phyloP scores from a whole-genome alignment of 2,329 filamentous ascomycete species.

The Talaromyces amestolkiae region DNA sequence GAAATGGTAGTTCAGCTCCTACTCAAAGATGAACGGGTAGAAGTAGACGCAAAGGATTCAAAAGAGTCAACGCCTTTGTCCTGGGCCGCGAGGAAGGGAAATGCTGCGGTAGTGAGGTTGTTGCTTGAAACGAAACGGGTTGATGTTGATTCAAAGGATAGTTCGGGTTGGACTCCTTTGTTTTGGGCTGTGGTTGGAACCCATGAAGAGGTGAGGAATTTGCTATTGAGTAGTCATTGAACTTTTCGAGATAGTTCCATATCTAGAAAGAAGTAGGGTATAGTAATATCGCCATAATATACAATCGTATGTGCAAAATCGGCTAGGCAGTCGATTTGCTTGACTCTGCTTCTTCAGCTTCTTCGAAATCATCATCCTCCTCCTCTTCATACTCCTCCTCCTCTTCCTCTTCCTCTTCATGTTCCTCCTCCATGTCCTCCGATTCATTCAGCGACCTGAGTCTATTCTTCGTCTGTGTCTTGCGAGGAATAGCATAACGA shows the following conservation, averaged over 20 bases:
- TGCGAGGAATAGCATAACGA: slow-evolving; percentile 10
- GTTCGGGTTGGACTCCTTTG: background rate
- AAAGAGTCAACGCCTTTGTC: slow-evolving; percentile 8
- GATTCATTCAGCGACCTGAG: background rate
- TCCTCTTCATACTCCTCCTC: background rate
- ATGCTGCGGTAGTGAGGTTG: background rate
- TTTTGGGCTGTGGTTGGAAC: slow-evolving; percentile 1
- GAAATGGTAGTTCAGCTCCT: background rate
- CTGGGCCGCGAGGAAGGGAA: background rate
- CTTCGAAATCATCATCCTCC: background rate
- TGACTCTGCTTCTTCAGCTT: background rate
- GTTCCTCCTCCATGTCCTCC: background rate
- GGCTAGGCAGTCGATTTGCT: background rate
- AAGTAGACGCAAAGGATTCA: slow-evolving; percentile 3
- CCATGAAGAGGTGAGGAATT: background rate
- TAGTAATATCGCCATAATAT: background rate
- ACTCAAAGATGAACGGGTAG: background rate
- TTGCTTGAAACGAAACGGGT: background rate
- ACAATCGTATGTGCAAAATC: background rate
- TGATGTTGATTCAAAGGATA: background rate
- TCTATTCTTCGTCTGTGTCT: background rate
- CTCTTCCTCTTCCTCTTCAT: background rate
- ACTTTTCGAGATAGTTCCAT: background rate
- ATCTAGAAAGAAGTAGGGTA: slow-evolving; percentile 1
- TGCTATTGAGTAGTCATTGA: background rate